A percentile compares a stretch with the other conserved stretches of the same genome.
phyloP scores from a whole-genome alignment of 768 basidiomycete genomes.

The Leccinum incarnatum region DNA sequence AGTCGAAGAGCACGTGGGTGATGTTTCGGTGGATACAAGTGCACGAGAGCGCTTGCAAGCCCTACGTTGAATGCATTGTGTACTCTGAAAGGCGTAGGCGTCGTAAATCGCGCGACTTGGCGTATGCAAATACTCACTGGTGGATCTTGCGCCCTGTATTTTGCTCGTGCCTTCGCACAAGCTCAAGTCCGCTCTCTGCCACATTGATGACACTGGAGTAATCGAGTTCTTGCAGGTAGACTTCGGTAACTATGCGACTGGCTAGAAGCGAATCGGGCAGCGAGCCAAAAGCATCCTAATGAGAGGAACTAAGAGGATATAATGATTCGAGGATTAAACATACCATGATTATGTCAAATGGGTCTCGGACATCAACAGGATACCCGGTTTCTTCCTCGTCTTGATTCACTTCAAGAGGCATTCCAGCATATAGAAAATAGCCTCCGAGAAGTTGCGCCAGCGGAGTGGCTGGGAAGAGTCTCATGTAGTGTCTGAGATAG shows the following conservation, averaged over 20 bases:
- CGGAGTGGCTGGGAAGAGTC: slow-evolving; percentile 59
- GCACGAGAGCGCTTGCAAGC: slow-evolving; percentile 75
- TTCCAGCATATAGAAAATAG: slow-evolving; percentile 64
- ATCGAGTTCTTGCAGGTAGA: slow-evolving; percentile 69
- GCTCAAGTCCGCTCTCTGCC: slow-evolving; percentile 66
- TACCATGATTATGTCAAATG: slow-evolving; percentile 63
- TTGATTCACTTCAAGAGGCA: slow-evolving; percentile 41
- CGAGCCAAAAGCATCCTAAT: slow-evolving; percentile 53
- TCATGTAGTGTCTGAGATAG: slow-evolving; percentile 57
- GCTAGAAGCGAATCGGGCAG: slow-evolving; percentile 61
- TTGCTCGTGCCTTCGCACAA: slow-evolving; percentile 51
- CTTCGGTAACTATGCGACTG: slow-evolving; percentile 59
- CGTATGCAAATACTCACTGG: slow-evolving; percentile 37
- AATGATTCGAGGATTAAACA: slow-evolving; percentile 18
- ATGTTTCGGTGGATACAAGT: slow-evolving; percentile 87
- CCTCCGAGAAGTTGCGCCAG: slow-evolving; percentile 58
- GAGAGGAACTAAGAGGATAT: slow-evolving; percentile 7
- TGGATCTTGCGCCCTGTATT: slow-evolving; percentile 54
- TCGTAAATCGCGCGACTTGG: background rate
- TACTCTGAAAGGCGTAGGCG: slow-evolving; percentile 41
- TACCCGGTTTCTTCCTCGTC: slow-evolving; percentile 19
- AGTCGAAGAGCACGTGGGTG: slow-evolving; percentile 75
- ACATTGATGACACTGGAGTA: slow-evolving; percentile 69
- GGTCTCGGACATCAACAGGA: slow-evolving; percentile 42
- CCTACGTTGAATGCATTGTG: slow-evolving; percentile 66